Evolutionary conservation across 768 basidiomycete species (phyloP).

Genomic region (Ramaria rubella): DNA sequence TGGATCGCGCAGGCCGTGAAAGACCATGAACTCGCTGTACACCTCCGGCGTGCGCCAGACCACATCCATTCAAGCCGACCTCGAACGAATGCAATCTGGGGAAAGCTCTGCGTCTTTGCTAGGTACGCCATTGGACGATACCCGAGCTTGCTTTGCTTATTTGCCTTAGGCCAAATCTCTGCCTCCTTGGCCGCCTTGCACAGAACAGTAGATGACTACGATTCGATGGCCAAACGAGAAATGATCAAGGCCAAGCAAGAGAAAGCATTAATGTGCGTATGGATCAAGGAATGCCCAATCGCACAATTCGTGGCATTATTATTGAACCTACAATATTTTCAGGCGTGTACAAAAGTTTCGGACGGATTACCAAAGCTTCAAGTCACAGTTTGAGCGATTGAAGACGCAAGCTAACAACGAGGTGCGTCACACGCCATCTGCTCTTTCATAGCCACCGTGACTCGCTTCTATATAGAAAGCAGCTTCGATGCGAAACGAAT

Average conservation of each 20-base stretch:
- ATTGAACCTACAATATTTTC: slow-evolving; percentile 2
- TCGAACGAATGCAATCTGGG: slow-evolving; percentile 75
- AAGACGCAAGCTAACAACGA: slow-evolving; percentile 53
- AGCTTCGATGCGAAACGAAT: slow-evolving; percentile 54
- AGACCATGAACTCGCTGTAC: slow-evolving; percentile 86
- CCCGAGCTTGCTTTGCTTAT: background rate
- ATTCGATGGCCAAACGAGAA: slow-evolving; percentile 93
- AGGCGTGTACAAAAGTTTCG: slow-evolving; percentile 94
- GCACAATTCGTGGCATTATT: background rate
- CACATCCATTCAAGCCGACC: slow-evolving; percentile 78
- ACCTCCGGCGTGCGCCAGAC: slow-evolving; percentile 91
- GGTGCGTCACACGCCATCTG: slow-evolving; percentile 27
- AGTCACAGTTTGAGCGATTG: slow-evolving; percentile 71
- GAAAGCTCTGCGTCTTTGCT: slow-evolving; percentile 75
- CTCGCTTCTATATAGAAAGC: slow-evolving; percentile 40
- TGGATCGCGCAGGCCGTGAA: background rate
- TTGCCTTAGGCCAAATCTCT: slow-evolving; percentile 83
- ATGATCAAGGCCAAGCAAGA: slow-evolving; percentile 95
- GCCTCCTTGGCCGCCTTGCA: slow-evolving; percentile 95
- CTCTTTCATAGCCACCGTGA: background rate
- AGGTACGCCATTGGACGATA: slow-evolving; percentile 45
- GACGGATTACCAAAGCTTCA: slow-evolving; percentile 76
- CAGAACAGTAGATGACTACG: slow-evolving; percentile 93
- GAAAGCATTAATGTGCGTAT: slow-evolving; percentile 80
- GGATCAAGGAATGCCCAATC: background rate